Evolutionary conservation across 78 protist species (phyloP).

Genomic region (Acrasis kona): DNA sequence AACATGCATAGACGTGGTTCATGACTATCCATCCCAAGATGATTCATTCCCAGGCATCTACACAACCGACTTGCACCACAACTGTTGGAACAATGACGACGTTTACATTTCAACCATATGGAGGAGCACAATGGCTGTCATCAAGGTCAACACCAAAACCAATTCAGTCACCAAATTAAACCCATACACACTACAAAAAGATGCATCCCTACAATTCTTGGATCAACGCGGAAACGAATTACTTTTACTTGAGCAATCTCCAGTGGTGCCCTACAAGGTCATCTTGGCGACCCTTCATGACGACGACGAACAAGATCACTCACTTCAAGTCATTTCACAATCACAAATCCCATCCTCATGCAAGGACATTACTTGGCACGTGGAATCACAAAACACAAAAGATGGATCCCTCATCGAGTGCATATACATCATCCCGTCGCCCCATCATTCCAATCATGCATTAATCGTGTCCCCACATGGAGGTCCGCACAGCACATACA

Average conservation of each 20-base stretch:
- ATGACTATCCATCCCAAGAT: no score
- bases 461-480: slow-evolving; percentile 3
- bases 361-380: neutral
- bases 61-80: neutral
- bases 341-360: neutral
- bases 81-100: neutral
- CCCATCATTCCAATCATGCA: neutral
- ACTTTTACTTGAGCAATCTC: no score
- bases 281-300: neutral
- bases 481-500: neutral
- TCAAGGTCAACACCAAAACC: neutral
- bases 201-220: no score
- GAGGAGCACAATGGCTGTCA: neutral
- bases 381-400: neutral
- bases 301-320: neutral
- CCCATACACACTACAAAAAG: no score
- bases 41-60: neutral
- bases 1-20: no score
- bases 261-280: no score
- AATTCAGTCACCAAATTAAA: no score
- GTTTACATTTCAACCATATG: neutral
- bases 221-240: no score
- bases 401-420: neutral
- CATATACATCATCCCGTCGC: neutral
- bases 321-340: neutral